Percentiles rank a stretch among this genome's conserved stretches.
Conservation (phyloP, 352 stramenopile genomes). For the Sclerospora graminicola region DNA sequence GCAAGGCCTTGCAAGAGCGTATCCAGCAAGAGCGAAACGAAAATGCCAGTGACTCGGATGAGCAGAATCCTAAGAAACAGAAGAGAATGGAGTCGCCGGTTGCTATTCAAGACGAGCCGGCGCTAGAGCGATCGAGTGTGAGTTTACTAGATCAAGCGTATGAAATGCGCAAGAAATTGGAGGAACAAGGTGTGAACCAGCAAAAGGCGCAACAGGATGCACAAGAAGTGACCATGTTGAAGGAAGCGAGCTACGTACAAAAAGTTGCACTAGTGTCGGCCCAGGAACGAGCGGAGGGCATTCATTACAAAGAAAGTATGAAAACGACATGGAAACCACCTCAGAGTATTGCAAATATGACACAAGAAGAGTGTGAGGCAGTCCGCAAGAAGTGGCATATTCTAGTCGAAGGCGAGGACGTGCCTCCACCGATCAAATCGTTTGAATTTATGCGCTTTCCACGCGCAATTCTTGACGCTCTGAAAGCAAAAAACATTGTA, state of each 20-base stretch:
- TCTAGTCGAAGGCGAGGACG: slow-evolving; percentile 92
- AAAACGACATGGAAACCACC: slow-evolving; percentile 89
- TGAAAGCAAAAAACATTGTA: slow-evolving; percentile 94
- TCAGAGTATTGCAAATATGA: slow-evolving; percentile 77
- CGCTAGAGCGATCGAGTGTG: slow-evolving; percentile 41
- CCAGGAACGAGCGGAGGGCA: slow-evolving; percentile 87
- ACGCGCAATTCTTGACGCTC: slow-evolving; percentile 81
- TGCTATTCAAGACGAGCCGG: background rate
- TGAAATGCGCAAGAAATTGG: slow-evolving; percentile 70
- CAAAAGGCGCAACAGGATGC: slow-evolving; percentile 71
- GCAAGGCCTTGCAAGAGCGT: slow-evolving; percentile 40
- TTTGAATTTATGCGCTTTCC: slow-evolving; percentile 98
- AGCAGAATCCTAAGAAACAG: slow-evolving; percentile 10
- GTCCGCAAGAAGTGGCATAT: slow-evolving; percentile 98
- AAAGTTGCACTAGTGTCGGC: slow-evolving; percentile 92
- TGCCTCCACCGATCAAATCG: slow-evolving; percentile 92
- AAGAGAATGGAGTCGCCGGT: background rate
- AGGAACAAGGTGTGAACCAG: slow-evolving; percentile 70
- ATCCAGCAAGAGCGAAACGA: slow-evolving; percentile 30
- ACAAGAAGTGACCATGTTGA: slow-evolving; percentile 89
- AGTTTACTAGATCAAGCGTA: slow-evolving; percentile 79
- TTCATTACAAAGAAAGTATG: slow-evolving; percentile 87
- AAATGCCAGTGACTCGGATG: slow-evolving; percentile 12
- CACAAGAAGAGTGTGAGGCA: slow-evolving; percentile 77
- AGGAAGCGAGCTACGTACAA: slow-evolving; percentile 92